Evolutionary conservation across 768 basidiomycete genomes (phyloP), one percentile per base, ranked within the genome.

Genomic region (Kwoniella dendrophila): DNA sequence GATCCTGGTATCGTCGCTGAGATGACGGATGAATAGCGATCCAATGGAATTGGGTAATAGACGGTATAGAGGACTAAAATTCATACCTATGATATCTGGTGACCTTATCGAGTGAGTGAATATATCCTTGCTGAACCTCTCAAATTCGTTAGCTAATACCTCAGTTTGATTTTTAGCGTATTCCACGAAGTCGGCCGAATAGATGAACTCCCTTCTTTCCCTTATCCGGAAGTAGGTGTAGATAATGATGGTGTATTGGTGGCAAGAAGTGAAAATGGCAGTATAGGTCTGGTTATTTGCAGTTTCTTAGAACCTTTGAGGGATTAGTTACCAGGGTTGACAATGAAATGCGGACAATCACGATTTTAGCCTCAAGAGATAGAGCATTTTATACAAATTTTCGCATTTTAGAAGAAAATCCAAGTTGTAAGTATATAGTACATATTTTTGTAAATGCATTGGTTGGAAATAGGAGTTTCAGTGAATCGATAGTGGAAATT

Each of bases 141-240:
- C 6, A 10, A n/a, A 18, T 26, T 48, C 10, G 8, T 38, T 41
- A 30, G 20, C 36, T 34, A 26, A 20, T 36, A n/a, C n/a, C 32
- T n/a, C 34, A 18, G 12, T 20, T 16, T 36, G 6, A 20, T 43
- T 18, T 32, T 24, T 54, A 77, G 74, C 57, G 72, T 80, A 20
- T 69, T 80, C 53, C 67, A 76, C 53, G 79, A 80, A 62, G 77
- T 79, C 7, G 79, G 79, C 1, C 62, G 79, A 4, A 76, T 80
- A 24, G 77, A 79, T 51, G 73, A 77, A 43, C 56, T 80, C 2
- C 71, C 72, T 12, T 64, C 68, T 2, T 74, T 80, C 56, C 79
- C 79, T 3, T 74, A 78, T 27, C 63, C 66, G 1, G 74, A 78
- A 27, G 67, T 79, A 2, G 79, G 78, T 14, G 75, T 78, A 16